A percentile compares a stretch with the other conserved stretches of the same genome.
Conservation (phyloP, 768 basidiomycete species). For the Phanerochaete carnosa region DNA sequence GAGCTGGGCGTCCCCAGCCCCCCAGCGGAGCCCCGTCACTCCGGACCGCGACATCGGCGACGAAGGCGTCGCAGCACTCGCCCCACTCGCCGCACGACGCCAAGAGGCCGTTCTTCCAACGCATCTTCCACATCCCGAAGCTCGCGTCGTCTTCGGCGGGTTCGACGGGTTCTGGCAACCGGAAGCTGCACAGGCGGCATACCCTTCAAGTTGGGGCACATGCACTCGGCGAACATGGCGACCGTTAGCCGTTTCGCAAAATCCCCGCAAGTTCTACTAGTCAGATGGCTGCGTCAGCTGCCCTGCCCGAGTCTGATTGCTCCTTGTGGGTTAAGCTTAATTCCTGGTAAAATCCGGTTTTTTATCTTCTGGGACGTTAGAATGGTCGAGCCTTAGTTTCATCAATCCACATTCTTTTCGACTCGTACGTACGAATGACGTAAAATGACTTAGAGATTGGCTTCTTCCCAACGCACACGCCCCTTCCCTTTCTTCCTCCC, state of each 20-base stretch:
- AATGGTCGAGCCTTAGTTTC: background rate
- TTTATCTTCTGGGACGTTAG: conserved; percentile 1
- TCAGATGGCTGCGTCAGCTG: conserved; percentile 3
- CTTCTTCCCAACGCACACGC: background rate
- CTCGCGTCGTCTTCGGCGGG: conserved; percentile 13
- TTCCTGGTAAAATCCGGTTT: background rate
- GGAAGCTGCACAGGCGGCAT: conserved; percentile 13
- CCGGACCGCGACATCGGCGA: conserved; percentile 37
- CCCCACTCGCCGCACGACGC: conserved; percentile 37
- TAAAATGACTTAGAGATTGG: background rate
- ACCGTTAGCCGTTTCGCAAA: background rate
- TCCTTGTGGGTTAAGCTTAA: background rate
- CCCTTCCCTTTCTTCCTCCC: background rate
- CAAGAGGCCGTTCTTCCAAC: conserved; percentile 61
- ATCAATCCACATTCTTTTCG: background rate
- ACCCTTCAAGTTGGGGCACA: conserved; percentile 11
- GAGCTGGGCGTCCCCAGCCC: conserved; percentile 31
- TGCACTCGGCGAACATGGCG: background rate
- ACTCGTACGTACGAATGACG: background rate
- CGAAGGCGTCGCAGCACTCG: conserved; percentile 53
- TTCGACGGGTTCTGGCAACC: conserved; percentile 7
- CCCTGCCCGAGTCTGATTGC: background rate
- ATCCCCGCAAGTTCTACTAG: background rate
- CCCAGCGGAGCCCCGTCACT: conserved; percentile 45
- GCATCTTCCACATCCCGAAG: conserved; percentile 42